Evolutionary conservation across 2,329 filamentous ascomycete genomes (phyloP).

Genomic region (Ceratocystis alfenasii): DNA sequence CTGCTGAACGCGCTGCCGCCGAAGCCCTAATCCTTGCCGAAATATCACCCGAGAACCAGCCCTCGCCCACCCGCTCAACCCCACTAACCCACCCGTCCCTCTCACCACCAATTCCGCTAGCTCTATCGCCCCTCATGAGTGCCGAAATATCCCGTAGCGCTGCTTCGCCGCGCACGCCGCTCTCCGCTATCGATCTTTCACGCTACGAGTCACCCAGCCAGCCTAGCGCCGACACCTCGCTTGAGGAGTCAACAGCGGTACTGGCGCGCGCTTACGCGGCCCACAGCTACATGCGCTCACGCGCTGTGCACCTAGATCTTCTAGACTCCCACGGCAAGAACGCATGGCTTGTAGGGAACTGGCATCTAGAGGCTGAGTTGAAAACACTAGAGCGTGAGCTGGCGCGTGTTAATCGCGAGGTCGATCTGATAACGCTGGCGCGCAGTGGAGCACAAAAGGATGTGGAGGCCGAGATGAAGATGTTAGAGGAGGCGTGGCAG

Average conservation of each 20-base stretch:
- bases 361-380: constrained; percentile 62
- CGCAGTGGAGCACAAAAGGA: constrained; percentile 59
- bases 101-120: constrained; percentile 39
- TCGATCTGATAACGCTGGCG: constrained; percentile 61
- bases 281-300: constrained; percentile 41
- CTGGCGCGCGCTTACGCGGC: constrained; percentile 44
- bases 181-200: constrained; percentile 57
- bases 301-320: constrained; percentile 50
- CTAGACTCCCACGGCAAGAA: constrained; percentile 76
- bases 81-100: constrained; percentile 44
- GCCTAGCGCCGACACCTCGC: constrained; percentile 28
- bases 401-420: constrained; percentile 50
- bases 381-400: constrained; percentile 62
- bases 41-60: constrained; percentile 37
- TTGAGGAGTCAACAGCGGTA: constrained; percentile 42
- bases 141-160: constrained; percentile 58
- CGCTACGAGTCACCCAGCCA: constrained; percentile 70
- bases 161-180: constrained; percentile 38
- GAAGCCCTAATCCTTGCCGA: constrained; percentile 59
- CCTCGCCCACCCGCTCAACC: constrained; percentile 29
- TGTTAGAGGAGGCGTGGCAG: constrained; percentile 68
- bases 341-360: constrained; percentile 80
- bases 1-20: constrained; percentile 51
- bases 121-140: constrained; percentile 54
- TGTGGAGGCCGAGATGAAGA: constrained; percentile 58